Evolutionary conservation across 495 filamentous ascomycete genomes (phyloP).

Genomic region (Xylaria castorea): DNA sequence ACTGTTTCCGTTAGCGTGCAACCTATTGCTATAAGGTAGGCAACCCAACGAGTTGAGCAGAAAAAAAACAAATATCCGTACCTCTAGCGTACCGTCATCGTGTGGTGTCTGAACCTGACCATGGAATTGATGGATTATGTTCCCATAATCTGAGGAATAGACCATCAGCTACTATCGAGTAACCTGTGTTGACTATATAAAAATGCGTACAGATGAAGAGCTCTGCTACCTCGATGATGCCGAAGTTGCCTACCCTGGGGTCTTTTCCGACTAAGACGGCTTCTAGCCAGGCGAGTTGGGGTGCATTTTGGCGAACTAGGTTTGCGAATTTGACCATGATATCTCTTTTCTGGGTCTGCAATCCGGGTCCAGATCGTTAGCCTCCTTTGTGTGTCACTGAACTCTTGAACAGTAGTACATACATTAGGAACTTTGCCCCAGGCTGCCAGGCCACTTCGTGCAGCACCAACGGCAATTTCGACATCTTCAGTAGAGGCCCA

Average conservation of each 20-base stretch:
- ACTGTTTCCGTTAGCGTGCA: conserved; percentile 25
- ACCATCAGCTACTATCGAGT: conserved; percentile 35
- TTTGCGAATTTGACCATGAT: conserved; percentile 60
- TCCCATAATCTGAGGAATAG: conserved; percentile 24
- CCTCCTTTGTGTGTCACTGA: no score
- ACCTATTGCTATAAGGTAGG: background rate
- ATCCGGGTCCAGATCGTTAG: conserved; percentile 12
- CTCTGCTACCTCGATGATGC: conserved; percentile 34
- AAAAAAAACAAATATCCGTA: conserved; percentile 1
- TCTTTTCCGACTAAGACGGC: conserved; percentile 22
- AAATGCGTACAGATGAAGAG: conserved; percentile 58
- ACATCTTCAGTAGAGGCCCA: conserved; percentile 50
- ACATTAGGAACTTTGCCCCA: conserved; percentile 55
- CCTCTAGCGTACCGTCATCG: conserved; percentile 30
- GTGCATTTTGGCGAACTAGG: conserved; percentile 52
- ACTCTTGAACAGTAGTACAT: background rate
- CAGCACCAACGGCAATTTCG: conserved; percentile 64
- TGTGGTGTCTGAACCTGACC: conserved; percentile 30
- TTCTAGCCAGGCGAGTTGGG: conserved; percentile 61
- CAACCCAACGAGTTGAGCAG: background rate
- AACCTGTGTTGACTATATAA: conserved; percentile 33
- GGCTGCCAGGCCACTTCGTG: conserved; percentile 63
- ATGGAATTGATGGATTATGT: conserved; percentile 23
- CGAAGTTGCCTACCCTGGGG: conserved; percentile 8
- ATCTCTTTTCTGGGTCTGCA: conserved; percentile 48